These are phyloP conservation scores for Phytopythium vexans DNA, from an alignment of 352 stramenopile genomes.

Conservation along the genomic window DNA sequence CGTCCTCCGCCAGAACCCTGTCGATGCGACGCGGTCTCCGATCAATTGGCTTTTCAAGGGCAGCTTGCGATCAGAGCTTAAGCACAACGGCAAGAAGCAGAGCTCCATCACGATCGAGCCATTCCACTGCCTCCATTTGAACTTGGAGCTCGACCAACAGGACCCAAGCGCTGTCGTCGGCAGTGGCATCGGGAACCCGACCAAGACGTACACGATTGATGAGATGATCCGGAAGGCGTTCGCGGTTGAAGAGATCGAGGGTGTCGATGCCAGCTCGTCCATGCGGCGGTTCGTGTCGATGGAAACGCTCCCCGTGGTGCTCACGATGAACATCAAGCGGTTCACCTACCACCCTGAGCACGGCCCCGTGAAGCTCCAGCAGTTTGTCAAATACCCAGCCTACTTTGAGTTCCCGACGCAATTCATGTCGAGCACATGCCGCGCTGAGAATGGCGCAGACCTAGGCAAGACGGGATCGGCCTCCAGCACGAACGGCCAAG, in stretches of 20 bases:
- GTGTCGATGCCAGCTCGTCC: slow-evolving; percentile 33
- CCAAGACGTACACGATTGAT: slow-evolving; percentile 49
- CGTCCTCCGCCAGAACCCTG: slow-evolving; percentile 67
- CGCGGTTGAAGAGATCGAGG: slow-evolving; percentile 71
- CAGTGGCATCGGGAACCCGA: neutral
- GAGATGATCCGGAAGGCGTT: slow-evolving; percentile 79
- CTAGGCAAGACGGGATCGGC: neutral
- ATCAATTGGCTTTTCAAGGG: slow-evolving; percentile 88
- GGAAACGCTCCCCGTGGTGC: slow-evolving; percentile 70
- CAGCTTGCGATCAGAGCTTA: slow-evolving; percentile 71
- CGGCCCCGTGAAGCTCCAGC: slow-evolving; percentile 76
- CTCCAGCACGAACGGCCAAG: neutral
- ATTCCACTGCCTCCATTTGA: slow-evolving; percentile 85
- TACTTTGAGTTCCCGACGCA: slow-evolving; percentile 69
- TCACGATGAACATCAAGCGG: slow-evolving; percentile 82
- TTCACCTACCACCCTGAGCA: slow-evolving; percentile 83
- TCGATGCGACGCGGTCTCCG: slow-evolving; percentile 59
- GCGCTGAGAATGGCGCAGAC: slow-evolving; percentile 37
- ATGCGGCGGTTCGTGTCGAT: slow-evolving; percentile 77
- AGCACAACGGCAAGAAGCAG: slow-evolving; percentile 66
- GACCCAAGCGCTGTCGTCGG: slow-evolving; percentile 10
- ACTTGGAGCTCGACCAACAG: slow-evolving; percentile 56
- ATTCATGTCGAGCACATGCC: slow-evolving; percentile 62
- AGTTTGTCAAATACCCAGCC: slow-evolving; percentile 79
- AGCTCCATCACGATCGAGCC: slow-evolving; percentile 84